Evolutionary conservation across 352 stramenopile genomes (phyloP).

Genomic region (Pseudoperonospora humuli): DNA sequence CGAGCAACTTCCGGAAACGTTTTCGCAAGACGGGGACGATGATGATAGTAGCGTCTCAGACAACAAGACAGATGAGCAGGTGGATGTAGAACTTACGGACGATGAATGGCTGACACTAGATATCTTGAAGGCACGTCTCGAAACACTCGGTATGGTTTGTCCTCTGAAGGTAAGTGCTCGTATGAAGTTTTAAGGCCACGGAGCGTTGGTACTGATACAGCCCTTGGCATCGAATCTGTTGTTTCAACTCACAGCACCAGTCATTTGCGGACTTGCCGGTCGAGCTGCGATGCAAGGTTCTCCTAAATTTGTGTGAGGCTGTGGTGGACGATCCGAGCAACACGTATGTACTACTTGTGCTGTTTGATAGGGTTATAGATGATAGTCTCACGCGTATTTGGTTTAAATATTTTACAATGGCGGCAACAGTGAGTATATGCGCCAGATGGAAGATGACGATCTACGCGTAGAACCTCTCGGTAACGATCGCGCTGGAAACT

Average conservation of each 20-base stretch:
- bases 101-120: constrained; percentile 70
- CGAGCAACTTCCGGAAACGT: constrained; percentile 52
- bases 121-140: constrained; percentile 47
- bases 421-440: constrained; percentile 62
- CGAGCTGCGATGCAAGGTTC: constrained; percentile 69
- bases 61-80: constrained; percentile 24
- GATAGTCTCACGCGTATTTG: background rate
- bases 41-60: constrained; percentile 20
- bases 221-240: constrained; percentile 3
- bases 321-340: constrained; percentile 73
- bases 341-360: constrained; percentile 32
- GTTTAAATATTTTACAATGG: background rate
- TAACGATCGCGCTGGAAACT: constrained; percentile 61
- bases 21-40: constrained; percentile 63
- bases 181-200: background rate
- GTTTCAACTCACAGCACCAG: constrained; percentile 40
- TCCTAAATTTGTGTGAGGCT: constrained; percentile 76
- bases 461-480: constrained; percentile 68
- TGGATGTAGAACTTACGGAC: constrained; percentile 72
- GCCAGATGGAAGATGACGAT: constrained; percentile 83
- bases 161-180: constrained; percentile 38
- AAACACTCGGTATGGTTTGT: constrained; percentile 42
- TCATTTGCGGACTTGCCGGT: constrained; percentile 65
- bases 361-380: background rate
- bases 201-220: background rate